Conservation (phyloP, 495 filamentous ascomycete species). For the Paragyromitra xinjiangensis region DNA sequence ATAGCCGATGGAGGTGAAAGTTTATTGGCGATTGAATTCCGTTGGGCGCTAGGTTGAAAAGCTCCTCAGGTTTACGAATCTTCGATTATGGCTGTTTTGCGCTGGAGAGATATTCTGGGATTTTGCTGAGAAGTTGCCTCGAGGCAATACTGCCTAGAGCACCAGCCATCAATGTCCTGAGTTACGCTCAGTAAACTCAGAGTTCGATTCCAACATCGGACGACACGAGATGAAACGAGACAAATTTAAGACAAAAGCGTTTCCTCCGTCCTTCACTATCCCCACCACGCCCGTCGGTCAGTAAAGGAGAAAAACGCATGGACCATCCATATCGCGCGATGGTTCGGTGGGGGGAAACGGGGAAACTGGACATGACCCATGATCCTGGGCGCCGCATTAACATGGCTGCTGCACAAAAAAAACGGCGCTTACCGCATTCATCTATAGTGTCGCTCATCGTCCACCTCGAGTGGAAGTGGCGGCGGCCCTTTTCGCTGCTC, state of each 20-base stretch:
- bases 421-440: conserved; percentile 48
- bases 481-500: conserved; percentile 35
- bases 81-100: conserved; percentile 24
- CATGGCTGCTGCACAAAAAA: conserved; percentile 42
- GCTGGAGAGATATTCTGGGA: conserved; percentile 45
- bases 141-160: not conserved
- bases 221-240: conserved; percentile 47
- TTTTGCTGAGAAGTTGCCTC: conserved; percentile 26
- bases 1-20: conserved; percentile 43
- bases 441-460: conserved; percentile 34
- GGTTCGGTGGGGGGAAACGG: conserved; percentile 16
- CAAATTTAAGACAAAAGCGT: conserved; percentile 48
- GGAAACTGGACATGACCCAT: conserved; percentile 17
- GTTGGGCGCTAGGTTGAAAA: conserved; percentile 12
- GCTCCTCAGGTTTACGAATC: conserved; percentile 7
- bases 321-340: conserved; percentile 54
- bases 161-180: conserved; percentile 7
- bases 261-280: conserved; percentile 23
- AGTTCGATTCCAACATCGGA: conserved; percentile 40
- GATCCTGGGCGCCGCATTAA: conserved; percentile 49
- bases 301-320: conserved; percentile 44
- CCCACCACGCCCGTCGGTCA: conserved; percentile 14
- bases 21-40: conserved; percentile 41
- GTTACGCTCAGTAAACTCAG: conserved; percentile 16
- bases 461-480: conserved; percentile 38